These are phyloP conservation scores for Pyrenopolyporus hunteri DNA, from an alignment of 495 filamentous ascomycete species.

Conservation along the genomic window DNA sequence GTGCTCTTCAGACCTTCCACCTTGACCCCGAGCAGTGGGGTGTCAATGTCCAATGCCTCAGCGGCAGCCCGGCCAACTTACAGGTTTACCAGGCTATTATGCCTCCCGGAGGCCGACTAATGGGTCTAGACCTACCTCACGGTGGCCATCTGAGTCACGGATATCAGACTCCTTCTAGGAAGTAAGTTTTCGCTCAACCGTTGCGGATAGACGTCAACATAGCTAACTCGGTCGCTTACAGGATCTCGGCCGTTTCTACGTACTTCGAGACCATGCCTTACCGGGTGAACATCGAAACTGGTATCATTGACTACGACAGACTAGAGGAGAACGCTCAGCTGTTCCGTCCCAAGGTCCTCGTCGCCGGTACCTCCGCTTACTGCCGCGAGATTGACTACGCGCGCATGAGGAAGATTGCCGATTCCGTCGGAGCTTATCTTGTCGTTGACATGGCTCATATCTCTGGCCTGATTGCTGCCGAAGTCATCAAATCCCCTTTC, in stretches of 20 bases:
- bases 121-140: slow-evolving; percentile 97
- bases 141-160: slow-evolving; percentile 98
- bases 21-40: slow-evolving; percentile 91
- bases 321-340: slow-evolving; percentile 91
- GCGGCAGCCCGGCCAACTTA: slow-evolving; percentile 91
- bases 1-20: slow-evolving; percentile 91
- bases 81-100: slow-evolving; percentile 99
- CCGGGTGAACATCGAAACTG: slow-evolving; percentile 87
- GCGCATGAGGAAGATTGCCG: slow-evolving; percentile 95
- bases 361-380: slow-evolving; percentile 98
- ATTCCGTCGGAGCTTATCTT: slow-evolving; percentile 92
- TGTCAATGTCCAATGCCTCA: slow-evolving; percentile 97
- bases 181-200: slow-evolving; percentile 61
- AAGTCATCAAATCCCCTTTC: slow-evolving; percentile 95
- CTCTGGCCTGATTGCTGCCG: slow-evolving; percentile 90
- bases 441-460: slow-evolving; percentile 99
- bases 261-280: slow-evolving; percentile 97
- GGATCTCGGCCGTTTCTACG: slow-evolving; percentile 90
- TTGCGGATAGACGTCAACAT: slow-evolving; percentile 10
- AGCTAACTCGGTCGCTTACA: slow-evolving; percentile 42
- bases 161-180: slow-evolving; percentile 91
- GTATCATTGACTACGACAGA: slow-evolving; percentile 95
- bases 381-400: slow-evolving; percentile 97
- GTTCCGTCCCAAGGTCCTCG: slow-evolving; percentile 93
- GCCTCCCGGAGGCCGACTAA: slow-evolving; percentile 92